Evolutionary conservation across 164 flowering plant genomes (phyloP), one percentile per base, ranked within the genome.

Genomic region (Kingdonia uniflora): DNA sequence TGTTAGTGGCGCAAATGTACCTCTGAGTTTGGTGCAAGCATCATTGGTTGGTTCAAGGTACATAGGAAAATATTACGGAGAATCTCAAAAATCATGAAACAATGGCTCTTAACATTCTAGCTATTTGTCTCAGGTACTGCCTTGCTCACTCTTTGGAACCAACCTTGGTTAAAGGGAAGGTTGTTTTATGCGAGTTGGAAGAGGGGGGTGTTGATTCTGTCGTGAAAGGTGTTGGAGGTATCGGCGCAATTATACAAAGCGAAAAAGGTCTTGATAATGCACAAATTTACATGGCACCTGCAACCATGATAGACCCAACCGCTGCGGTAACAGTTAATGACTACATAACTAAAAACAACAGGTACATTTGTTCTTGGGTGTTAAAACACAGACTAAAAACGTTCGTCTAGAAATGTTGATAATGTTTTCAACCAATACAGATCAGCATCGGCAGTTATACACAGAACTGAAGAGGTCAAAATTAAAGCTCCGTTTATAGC

Each of bases 221-320:
- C 20, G 70, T 87, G n/a, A 78, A 72, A 60, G 68, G 42, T 2
- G 57, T 62, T 20, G 87, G 92, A 50, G 92, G 82, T 0, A 33
- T 65, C 8, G 96, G 96, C 13, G 61, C 76, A 14, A 72, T 87
- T 14, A 16, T 87, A 33, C 68, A 66, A 50, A 67, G 71, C 0
- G 13, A 23, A 13, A 20, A 19, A 5, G 68, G 42, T 65, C 74
- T 75, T 16, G 91, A 86, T 63, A 35, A 56, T 14, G 81, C 85
- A 17, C 71, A 65, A 45, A 77, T 84, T 26, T 84, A 63, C 58
- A 74, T 82, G 81, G 76, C 76, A 8, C 85, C 91, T 1, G 79
- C 67, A 19, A 81, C 88, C 12, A 54, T 65, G 52, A 81, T 84
- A 10, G 71, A 78, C 43, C 2, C 8, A 21, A 66, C 64, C n/a